A percentile compares a stretch with the other conserved stretches of the same genome.
These are phyloP conservation scores for Chlamydomonas urium DNA, from an alignment of 139 green algal genomes.

Conservation along the genomic window DNA sequence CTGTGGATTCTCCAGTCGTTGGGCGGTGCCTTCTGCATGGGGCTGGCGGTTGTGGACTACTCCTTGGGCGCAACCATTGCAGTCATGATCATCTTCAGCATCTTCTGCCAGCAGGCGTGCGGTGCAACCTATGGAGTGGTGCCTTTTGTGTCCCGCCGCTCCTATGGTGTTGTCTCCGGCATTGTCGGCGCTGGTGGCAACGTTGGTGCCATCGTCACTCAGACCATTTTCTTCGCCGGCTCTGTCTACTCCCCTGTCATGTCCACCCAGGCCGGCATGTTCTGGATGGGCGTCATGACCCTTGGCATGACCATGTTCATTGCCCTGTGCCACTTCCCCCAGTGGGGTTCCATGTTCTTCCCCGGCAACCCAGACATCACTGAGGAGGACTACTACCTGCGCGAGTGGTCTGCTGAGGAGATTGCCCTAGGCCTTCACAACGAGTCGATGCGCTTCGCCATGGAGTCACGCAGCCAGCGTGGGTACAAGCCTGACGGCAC, in stretches of 20 bases:
- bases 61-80: slow-evolving; percentile 67
- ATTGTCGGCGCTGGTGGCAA: slow-evolving; percentile 90
- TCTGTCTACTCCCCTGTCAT: not conserved
- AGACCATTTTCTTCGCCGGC: slow-evolving; percentile 83
- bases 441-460: slow-evolving; percentile 55
- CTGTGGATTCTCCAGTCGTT: slow-evolving; percentile 62
- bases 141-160: slow-evolving; percentile 81
- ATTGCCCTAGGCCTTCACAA: slow-evolving; percentile 44
- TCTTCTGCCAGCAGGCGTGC: slow-evolving; percentile 68
- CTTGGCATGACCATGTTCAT: slow-evolving; percentile 65
- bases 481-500: slow-evolving; percentile 19
- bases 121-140: slow-evolving; percentile 76
- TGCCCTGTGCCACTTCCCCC: slow-evolving; percentile 83
- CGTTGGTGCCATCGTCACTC: slow-evolving; percentile 76
- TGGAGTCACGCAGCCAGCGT: slow-evolving; percentile 40
- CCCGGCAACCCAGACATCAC: slow-evolving; percentile 47
- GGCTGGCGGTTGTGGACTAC: slow-evolving; percentile 64
- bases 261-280: not conserved
- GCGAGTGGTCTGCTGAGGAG: slow-evolving; percentile 53
- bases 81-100: slow-evolving; percentile 80
- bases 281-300: slow-evolving; percentile 86
- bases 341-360: slow-evolving; percentile 89
- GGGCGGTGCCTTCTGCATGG: slow-evolving; percentile 71
- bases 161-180: slow-evolving; percentile 81
- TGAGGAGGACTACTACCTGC: slow-evolving; percentile 89